Evolutionary conservation across 306 rosid species (phyloP), one percentile per base, ranked within the genome.

Genomic region (Sicyos edulis): DNA sequence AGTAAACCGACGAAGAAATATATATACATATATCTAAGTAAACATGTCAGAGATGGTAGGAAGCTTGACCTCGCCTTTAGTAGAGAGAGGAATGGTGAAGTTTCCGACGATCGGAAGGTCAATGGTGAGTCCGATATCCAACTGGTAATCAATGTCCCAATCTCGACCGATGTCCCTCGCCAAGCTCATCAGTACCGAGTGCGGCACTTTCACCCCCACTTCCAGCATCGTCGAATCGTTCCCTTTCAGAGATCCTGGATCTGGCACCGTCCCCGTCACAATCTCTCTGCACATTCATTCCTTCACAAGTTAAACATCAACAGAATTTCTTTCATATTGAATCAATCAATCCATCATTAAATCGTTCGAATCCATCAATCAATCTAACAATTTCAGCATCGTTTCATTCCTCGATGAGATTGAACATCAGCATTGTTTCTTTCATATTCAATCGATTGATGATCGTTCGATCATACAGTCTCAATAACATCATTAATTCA

Each of bases 111-210:
- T 61, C 4, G 99, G 97, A 79, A 91, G 80, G 40, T 93, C 95
- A n/a, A 93, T 71, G 13, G 81, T 54, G 17, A 93, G 88, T n/a
- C 91, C 81, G 21, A 93, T 19, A 6, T 66, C 75, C 80, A 93
- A 52, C 44, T 85, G 86, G 29, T 93, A 93, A 72, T 93, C 99
- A 2, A 93, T 86, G 74, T 93, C 95, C 97, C 97, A 83, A 64
- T 93, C 99, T n/a, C 84, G 81, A 0, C 86, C 92, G 14, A 93
- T 62, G 67, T 87, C 97, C 77, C 24, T 90, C 4, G 83, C 92
- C 71, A 93, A 78, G 56, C 83, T 88, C 79, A 89, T 0, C 82
- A 93, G 72, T 55, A 89, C 17, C 62, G 78, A 83, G 47, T 91
- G 92, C 0, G 96, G 80, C 47, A 91, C 95, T 79, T 83, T 91